Evolutionary conservation across 495 filamentous ascomycete species (phyloP).

Genomic region (Pyrenopolyporus hunteri): DNA sequence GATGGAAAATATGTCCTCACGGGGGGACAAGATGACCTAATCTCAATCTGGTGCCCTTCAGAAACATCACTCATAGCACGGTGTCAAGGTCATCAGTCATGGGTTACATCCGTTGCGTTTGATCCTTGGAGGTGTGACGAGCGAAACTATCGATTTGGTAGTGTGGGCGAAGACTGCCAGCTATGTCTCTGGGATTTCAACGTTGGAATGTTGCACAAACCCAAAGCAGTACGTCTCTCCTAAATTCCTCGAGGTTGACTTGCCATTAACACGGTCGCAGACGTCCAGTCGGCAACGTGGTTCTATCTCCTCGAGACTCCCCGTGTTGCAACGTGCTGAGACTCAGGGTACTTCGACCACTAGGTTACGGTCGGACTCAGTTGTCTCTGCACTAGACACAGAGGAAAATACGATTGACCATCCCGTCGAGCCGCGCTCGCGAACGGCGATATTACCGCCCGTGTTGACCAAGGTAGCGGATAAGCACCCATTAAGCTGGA

Average conservation of each 20-base stretch:
- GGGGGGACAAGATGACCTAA: slow-evolving; percentile 92
- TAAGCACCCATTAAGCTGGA: slow-evolving; percentile 83
- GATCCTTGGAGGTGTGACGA: slow-evolving; percentile 97
- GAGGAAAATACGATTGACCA: slow-evolving; percentile 65
- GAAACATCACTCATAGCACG: slow-evolving; percentile 86
- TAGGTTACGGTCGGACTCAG: slow-evolving; percentile 69
- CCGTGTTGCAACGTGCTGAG: slow-evolving; percentile 54
- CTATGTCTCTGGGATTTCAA: slow-evolving; percentile 96
- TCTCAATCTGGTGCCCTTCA: slow-evolving; percentile 89
- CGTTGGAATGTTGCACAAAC: slow-evolving; percentile 92
- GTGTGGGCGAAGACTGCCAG: slow-evolving; percentile 91
- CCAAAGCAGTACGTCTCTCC: slow-evolving; percentile 59
- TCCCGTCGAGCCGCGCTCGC: slow-evolving; percentile 77
- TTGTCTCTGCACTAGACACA: slow-evolving; percentile 60
- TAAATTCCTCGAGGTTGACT: neutral
- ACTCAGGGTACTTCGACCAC: slow-evolving; percentile 57
- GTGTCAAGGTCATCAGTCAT: slow-evolving; percentile 90
- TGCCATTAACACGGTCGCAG: slow-evolving; percentile 39
- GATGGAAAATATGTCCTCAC: slow-evolving; percentile 96
- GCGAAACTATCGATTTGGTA: slow-evolving; percentile 91
- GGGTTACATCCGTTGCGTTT: slow-evolving; percentile 92
- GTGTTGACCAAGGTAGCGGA: slow-evolving; percentile 91
- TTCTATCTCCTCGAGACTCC: slow-evolving; percentile 63
- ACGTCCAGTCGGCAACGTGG: slow-evolving; percentile 63
- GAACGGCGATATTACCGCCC: slow-evolving; percentile 87